Conservation (phyloP, 1,284 basidiomycete species). For the Sporisorium iseilematis-ciliati region DNA sequence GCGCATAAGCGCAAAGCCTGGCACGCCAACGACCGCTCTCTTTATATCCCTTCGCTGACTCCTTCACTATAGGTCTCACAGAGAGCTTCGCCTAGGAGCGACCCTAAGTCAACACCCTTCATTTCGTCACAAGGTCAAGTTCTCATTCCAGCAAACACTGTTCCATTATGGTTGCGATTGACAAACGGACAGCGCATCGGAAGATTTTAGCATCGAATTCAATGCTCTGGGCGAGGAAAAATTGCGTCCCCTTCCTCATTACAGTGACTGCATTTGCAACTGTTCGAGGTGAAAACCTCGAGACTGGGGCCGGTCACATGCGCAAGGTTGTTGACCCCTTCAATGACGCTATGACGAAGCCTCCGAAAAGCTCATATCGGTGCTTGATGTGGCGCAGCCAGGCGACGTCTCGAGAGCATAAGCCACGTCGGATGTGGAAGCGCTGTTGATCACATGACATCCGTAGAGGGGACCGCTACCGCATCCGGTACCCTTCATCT, state of each 20-base stretch:
- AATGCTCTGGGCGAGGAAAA: no score
- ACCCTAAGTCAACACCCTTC: background rate
- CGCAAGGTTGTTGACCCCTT: no score
- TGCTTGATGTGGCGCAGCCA: background rate
- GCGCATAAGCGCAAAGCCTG: background rate
- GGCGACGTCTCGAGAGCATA: background rate
- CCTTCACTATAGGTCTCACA: no score
- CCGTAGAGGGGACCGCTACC: background rate
- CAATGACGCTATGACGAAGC: background rate
- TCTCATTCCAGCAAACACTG: background rate
- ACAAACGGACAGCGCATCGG: no score
- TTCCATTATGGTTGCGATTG: background rate
- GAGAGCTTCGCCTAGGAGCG: no score
- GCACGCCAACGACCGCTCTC: background rate
- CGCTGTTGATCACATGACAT: background rate
- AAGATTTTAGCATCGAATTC: no score
- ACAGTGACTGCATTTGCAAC: no score
- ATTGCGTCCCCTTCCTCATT: no score
- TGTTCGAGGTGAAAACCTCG: no score
- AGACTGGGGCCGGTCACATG: no score
- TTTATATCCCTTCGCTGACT: background rate
- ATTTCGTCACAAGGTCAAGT: background rate
- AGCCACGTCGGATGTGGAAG: conserved; percentile 1
- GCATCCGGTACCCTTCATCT: background rate
- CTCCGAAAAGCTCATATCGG: background rate